Base-by-base conservation (phyloP, 1,139 yeast species). In the Geotrichum bryndzae region DNA sequence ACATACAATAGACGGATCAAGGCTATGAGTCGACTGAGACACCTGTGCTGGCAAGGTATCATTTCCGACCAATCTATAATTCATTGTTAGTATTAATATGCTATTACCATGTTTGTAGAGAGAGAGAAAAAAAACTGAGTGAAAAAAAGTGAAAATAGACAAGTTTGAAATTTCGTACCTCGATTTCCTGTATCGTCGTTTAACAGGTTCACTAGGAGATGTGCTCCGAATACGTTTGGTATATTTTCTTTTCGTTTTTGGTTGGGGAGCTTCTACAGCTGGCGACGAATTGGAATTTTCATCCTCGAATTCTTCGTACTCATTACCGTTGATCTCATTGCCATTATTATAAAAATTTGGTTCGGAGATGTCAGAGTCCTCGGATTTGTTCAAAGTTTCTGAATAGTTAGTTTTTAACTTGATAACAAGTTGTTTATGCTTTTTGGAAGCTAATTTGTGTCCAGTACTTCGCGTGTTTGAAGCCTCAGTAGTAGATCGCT, bases 341-440 rank as follows among this genome's bases (percentile, higher is more conserved):
- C 18, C 23, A 41, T 41, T n/a, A 41, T 18, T 41, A 15, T 18
- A n/a, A n/a, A n/a, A 41, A n/a, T 23, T 5, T 15, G 48, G 5
- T 41, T 41, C 48, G n/a, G 48, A 41, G 13, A 41, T n/a, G 18
- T 15, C 18, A n/a, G 48, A 41, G 48, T 41, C 48, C 8, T 41
- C 48, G 18, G 18, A 7, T 53, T 35, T 53, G 31, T 53, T 53
- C 3, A 31, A 10, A 53, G n/a, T 41, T 25, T 41, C 53, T 7
- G 58, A 35, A 48, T 55, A 55, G 46, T 55, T 55, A 46, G 58
- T 55, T 48, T 55, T 55, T 13, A 55, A 48, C 35, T 55, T 55
- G 45, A 55, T 55, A n/a, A 55, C 52, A 46, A 55, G 58, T 46
- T 38, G 58, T 41, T 52, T 51, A 29, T 55, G 53, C 50, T 55